Conservation (phyloP, 1,284 basidiomycete genomes). For the Fistulina hepatica region DNA sequence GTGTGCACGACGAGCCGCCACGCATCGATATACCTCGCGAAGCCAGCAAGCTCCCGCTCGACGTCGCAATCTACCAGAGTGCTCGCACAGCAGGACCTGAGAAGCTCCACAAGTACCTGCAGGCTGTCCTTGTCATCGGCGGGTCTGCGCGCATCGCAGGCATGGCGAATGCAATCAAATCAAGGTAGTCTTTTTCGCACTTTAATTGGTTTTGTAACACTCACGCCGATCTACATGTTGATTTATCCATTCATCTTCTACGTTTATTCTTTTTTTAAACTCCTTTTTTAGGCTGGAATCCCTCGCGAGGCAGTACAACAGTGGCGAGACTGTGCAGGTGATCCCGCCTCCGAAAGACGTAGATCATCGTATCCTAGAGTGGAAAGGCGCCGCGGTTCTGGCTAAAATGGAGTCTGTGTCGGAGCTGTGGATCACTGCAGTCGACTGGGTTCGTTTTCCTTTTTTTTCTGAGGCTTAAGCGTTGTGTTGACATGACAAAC, state of each 20-base stretch:
- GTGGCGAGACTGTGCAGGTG: conserved; percentile 71
- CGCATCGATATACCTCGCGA: conserved; percentile 73
- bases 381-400: conserved; percentile 94
- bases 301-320: conserved; percentile 60
- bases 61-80: conserved; percentile 90
- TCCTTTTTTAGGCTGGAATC: conserved; percentile 55
- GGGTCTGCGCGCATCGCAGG: conserved; percentile 67
- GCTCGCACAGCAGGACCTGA: conserved; percentile 82
- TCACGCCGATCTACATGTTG: conserved; percentile 2
- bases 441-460: conserved; percentile 67
- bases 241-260: conserved; percentile 9
- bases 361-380: conserved; percentile 80
- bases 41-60: conserved; percentile 84
- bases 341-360: conserved; percentile 90
- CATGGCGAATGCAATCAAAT: conserved; percentile 69
- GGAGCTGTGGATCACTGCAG: conserved; percentile 80
- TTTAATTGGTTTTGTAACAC: conserved; percentile 3
- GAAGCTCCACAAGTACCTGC: conserved; percentile 81
- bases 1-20: conserved; percentile 7
- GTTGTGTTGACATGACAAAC: conserved; percentile 3
- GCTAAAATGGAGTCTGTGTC: conserved; percentile 83
- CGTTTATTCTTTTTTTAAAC: conserved; percentile 7
- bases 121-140: conserved; percentile 84
- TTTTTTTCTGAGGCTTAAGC: conserved; percentile 10
- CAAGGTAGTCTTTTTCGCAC: conserved; percentile 40